Evolutionary conservation across 805 yeast species (phyloP).

Genomic region (Yamadazyma olivae): DNA sequence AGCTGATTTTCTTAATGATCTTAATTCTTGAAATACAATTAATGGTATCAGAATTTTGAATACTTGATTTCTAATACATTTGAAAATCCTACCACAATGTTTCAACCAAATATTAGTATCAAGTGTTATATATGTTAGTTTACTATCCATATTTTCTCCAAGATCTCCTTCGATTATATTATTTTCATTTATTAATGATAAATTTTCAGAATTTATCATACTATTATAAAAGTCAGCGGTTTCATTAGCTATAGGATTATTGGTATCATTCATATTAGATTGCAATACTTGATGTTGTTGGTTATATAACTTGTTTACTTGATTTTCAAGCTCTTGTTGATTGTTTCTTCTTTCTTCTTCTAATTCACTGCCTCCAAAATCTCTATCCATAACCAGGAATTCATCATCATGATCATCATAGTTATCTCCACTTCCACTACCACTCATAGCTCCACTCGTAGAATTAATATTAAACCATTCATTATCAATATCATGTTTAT

Average conservation of each 20-base stretch:
- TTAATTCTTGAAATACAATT: conserved; percentile 73
- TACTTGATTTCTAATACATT: conserved; percentile 59
- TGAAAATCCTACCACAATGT: conserved; percentile 74
- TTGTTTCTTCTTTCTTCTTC: conserved; percentile 5
- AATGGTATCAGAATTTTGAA: conserved; percentile 65
- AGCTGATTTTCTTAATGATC: conserved; percentile 66
- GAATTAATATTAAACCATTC: conserved; percentile 16
- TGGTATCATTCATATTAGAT: conserved; percentile 5
- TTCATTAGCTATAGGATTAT: conserved; percentile 5
- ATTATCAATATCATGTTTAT: conserved; percentile 20
- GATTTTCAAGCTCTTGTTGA: conserved; percentile 8
- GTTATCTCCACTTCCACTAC: conserved; percentile 8
- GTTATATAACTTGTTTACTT: conserved; percentile 15
- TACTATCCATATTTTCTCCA: conserved; percentile 56
- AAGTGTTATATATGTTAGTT: conserved; percentile 55
- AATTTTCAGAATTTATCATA: conserved; percentile 20
- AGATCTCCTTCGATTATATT: conserved; percentile 43
- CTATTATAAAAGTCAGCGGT: conserved; percentile 22
- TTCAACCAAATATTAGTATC: conserved; percentile 82
- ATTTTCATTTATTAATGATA: conserved; percentile 11
- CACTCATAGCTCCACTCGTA: conserved; percentile 1
- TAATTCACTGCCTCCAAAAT: conserved; percentile 27
- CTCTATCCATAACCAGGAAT: conserved; percentile 17
- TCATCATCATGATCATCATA: conserved; percentile 21
- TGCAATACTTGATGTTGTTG: conserved; percentile 19